phyloP scores from a whole-genome alignment of 129 eudicot genomes.

The Helichrysum umbraculigerum region DNA sequence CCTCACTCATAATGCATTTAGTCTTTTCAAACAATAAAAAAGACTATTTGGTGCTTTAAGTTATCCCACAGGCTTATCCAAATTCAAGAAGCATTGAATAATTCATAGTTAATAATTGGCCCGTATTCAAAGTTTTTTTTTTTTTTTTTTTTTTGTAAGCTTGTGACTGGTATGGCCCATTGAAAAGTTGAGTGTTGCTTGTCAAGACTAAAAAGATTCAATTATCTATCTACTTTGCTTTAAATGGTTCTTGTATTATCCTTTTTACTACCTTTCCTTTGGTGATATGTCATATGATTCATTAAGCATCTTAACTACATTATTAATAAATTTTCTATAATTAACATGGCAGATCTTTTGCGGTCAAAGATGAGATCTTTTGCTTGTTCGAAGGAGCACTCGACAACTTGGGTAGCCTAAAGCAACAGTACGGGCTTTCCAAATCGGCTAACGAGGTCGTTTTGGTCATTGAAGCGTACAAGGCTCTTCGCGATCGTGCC shows the following conservation, averaged over 20 bases:
- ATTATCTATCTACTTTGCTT: slow-evolving; percentile 30
- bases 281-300: slow-evolving; percentile 24
- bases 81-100: slow-evolving; percentile 20
- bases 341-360: slow-evolving; percentile 66
- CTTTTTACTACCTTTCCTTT: slow-evolving; percentile 12
- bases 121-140: not conserved
- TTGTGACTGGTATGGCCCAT: slow-evolving; percentile 23
- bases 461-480: slow-evolving; percentile 89
- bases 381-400: slow-evolving; percentile 90
- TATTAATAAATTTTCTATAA: not conserved
- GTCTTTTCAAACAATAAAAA: not conserved
- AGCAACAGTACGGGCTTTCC: slow-evolving; percentile 87
- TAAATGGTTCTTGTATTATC: slow-evolving; percentile 24
- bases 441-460: slow-evolving; percentile 87
- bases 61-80: slow-evolving; percentile 13
- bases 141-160: slow-evolving; percentile 9
- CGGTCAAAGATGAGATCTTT: slow-evolving; percentile 87
- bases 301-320: slow-evolving; percentile 19
- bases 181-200: slow-evolving; percentile 29
- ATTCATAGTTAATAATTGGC: slow-evolving; percentile 26
- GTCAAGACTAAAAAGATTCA: slow-evolving; percentile 23
- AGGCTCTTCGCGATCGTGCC: slow-evolving; percentile 93
- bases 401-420: slow-evolving; percentile 87
- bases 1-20: not conserved
- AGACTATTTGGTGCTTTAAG: slow-evolving; percentile 7